Conservation (phyloP, 2,329 filamentous ascomycete genomes). For the Harringtonia aguacate region DNA sequence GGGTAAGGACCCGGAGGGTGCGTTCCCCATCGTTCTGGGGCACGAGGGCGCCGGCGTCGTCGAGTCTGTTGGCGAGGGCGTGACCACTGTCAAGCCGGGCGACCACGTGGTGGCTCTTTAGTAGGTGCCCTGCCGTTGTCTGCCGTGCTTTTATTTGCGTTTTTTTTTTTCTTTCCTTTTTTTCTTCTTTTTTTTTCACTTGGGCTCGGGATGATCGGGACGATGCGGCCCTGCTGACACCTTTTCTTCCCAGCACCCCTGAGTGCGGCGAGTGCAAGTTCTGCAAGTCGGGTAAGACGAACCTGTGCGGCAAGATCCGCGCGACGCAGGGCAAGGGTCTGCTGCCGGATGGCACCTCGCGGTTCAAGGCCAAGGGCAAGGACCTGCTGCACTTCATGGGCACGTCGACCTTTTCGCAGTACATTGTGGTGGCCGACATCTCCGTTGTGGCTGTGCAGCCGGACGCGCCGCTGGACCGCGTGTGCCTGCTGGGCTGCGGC, state of each 20-base stretch:
- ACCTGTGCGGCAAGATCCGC: constrained; percentile 97
- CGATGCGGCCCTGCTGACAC: background rate
- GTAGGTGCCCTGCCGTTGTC: constrained; percentile 43
- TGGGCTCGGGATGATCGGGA: no score
- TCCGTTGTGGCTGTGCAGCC: constrained; percentile 83
- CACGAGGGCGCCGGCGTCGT: constrained; percentile 89
- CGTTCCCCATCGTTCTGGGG: constrained; percentile 79
- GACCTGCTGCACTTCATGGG: constrained; percentile 98
- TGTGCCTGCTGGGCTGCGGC: constrained; percentile 91
- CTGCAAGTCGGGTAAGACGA: constrained; percentile 99
- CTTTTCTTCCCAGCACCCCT: constrained; percentile 68
- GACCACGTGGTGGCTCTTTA: constrained; percentile 86
- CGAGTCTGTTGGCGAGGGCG: constrained; percentile 83
- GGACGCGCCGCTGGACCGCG: constrained; percentile 89
- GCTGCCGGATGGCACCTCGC: constrained; percentile 93
- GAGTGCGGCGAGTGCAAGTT: constrained; percentile 99
- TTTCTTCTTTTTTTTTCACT: background rate
- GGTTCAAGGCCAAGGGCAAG: constrained; percentile 92
- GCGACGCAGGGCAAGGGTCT: constrained; percentile 91
- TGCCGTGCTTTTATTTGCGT: background rate
- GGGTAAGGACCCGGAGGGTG: constrained; percentile 94
- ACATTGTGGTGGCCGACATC: constrained; percentile 97
- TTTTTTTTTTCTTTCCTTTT: constrained; percentile 6
- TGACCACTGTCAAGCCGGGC: constrained; percentile 84
- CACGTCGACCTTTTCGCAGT: constrained; percentile 96